A percentile compares a stretch with the other conserved stretches of the same genome.
Conservation (phyloP, 164 flowering plant species). For the Kalanchoe fedtschenkoi region DNA sequence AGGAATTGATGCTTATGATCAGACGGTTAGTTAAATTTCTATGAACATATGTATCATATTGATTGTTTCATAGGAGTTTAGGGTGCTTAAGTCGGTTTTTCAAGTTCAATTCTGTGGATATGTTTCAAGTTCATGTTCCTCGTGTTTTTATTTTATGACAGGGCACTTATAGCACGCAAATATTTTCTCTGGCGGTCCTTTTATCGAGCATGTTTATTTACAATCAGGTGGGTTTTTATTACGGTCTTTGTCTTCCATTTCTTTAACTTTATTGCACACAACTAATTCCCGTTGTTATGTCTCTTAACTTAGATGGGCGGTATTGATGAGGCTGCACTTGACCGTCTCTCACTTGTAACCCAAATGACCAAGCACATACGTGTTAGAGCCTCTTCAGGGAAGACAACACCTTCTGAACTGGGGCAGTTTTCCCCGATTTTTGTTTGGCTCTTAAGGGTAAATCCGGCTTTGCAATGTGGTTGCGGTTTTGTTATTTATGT, state of each 20-base stretch:
- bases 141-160: conserved; percentile 18
- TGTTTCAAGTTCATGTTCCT: not conserved
- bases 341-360: conserved; percentile 97
- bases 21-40: conserved; percentile 43
- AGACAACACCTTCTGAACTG: conserved; percentile 70
- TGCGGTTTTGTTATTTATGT: not conserved
- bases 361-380: conserved; percentile 99
- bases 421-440: conserved; percentile 97
- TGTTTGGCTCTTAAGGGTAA: conserved; percentile 98
- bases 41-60: not conserved
- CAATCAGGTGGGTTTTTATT: conserved; percentile 63
- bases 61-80: not conserved
- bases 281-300: not conserved
- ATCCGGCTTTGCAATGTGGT: not conserved
- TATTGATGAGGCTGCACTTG: conserved; percentile 95
- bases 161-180: conserved; percentile 99
- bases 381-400: conserved; percentile 91
- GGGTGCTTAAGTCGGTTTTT: not conserved
- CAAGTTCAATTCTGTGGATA: not conserved
- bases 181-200: conserved; percentile 89
- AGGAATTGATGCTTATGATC: conserved; percentile 99
- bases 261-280: not conserved
- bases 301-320: conserved; percentile 74
- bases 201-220: conserved; percentile 97
- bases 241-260: not conserved